These are phyloP conservation scores for Alternaria triticimaculans DNA, from an alignment of 2,329 filamentous ascomycete genomes.

Conservation along the genomic window DNA sequence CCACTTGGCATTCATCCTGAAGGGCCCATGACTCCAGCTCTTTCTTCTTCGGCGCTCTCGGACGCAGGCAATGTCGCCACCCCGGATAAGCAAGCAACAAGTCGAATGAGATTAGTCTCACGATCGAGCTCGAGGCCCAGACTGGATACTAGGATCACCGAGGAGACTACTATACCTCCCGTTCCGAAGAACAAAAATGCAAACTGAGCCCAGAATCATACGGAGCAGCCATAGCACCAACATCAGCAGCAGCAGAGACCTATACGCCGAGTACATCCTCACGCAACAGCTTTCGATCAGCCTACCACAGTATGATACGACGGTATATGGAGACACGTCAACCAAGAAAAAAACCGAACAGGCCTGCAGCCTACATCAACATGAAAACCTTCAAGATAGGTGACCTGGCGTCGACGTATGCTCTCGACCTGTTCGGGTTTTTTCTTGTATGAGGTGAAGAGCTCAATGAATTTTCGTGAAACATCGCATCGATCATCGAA, in stretches of 20 bases:
- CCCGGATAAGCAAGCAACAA: background rate
- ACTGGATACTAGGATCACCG: conserved; percentile 22
- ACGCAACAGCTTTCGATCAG: conserved; percentile 20
- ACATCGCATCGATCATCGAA: background rate
- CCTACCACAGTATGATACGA: conserved; percentile 24
- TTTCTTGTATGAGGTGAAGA: background rate
- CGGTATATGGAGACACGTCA: background rate
- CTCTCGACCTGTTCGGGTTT: background rate
- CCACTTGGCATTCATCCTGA: conserved; percentile 4
- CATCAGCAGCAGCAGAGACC: background rate
- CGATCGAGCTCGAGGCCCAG: conserved; percentile 15
- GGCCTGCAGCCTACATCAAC: background rate
- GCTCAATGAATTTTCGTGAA: background rate
- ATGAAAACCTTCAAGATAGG: background rate
- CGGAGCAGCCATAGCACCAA: background rate
- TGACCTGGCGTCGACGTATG: background rate
- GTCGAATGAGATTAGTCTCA: conserved; percentile 3
- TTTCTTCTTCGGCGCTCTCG: background rate
- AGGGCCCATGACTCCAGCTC: background rate
- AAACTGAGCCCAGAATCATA: background rate
- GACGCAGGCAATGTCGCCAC: background rate
- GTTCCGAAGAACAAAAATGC: conserved; percentile 8
- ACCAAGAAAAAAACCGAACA: background rate
- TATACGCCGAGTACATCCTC: conserved; percentile 12
- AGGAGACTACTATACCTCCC: conserved; percentile 16